Evolutionary conservation across 129 eudicot genomes (phyloP).

Genomic region (Saposhnikovia divaricata): DNA sequence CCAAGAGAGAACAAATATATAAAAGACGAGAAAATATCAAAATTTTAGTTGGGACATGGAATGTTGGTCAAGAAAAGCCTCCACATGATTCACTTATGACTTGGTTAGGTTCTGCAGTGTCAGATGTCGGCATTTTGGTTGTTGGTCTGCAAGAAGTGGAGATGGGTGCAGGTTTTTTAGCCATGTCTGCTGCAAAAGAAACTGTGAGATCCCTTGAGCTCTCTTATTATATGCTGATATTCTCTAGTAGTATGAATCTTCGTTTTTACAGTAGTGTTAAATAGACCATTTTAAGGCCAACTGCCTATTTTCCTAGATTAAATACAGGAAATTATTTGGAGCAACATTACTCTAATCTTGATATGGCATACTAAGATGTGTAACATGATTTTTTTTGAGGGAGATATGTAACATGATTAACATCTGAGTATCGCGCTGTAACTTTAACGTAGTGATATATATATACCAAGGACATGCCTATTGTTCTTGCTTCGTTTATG

Average conservation of each 20-base stretch:
- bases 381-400: neutral
- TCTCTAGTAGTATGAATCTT: neutral
- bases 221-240: constrained; percentile 12
- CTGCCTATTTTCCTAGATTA: neutral
- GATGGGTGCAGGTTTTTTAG: constrained; percentile 99
- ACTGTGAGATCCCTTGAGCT: constrained; percentile 49
- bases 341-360: neutral
- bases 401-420: no score
- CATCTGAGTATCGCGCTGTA: no score
- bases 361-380: neutral
- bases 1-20: constrained; percentile 55
- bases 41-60: constrained; percentile 91
- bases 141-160: constrained; percentile 98
- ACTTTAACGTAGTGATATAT: neutral
- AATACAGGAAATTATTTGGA: no score
- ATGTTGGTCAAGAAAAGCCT: constrained; percentile 88
- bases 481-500: neutral
- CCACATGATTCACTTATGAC: constrained; percentile 72
- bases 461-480: neutral
- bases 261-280: neutral
- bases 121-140: constrained; percentile 73
- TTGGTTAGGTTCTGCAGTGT: constrained; percentile 73
- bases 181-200: constrained; percentile 99
- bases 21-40: constrained; percentile 56
- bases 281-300: no score